Evolutionary conservation across 2,329 filamentous ascomycete genomes (phyloP), one percentile per base, ranked within the genome.

Genomic region (Sarocladium oryzae): DNA sequence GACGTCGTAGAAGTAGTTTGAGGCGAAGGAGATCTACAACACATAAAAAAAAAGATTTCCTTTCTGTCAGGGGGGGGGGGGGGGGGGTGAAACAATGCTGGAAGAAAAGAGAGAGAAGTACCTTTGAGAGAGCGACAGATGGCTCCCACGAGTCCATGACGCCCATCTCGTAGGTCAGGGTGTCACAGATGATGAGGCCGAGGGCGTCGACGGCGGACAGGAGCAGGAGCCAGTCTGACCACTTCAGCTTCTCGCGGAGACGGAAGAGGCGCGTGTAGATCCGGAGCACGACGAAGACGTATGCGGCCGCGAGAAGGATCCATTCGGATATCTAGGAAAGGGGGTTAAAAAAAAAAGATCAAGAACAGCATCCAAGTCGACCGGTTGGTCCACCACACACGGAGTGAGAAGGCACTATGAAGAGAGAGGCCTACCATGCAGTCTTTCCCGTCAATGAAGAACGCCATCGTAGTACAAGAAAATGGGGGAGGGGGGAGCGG

Each of bases 1-100:
- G 2, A 67, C 61, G 43, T 67, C 64, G 55, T 67, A 67, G 36
- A 67, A 67, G 52, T 67, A 67, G 55, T 67, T 67, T 35, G 65
- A 67, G 0, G 64, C 60, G 16, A 67, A 67, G 1, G 61, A 64
- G 28, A 67, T 65, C 63, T 65, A 20, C 6, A 20, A 7, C 15
- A 4, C 15, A n/a, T n/a, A n/a, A n/a, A n/a, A n/a, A n/a, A n/a
- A n/a, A n/a, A n/a, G n/a, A n/a, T n/a, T 30, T 30, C 28, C 28
- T 13, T 30, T 13, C 28, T 7, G 13, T 30, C 28, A 30, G 28
- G 7, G 13, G 13, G 7, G 28, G 28, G 28, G 13, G 13, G 13
- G 7, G 7, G 7, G 13, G 48, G 20, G 7, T 41, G n/a, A n/a
- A n/a, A n/a, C n/a, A n/a, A n/a, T n/a, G n/a, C n/a, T n/a, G n/a